phyloP scores from a whole-genome alignment of 176 grass and related monocot genomes.

The Alopecurus myosuroides region DNA sequence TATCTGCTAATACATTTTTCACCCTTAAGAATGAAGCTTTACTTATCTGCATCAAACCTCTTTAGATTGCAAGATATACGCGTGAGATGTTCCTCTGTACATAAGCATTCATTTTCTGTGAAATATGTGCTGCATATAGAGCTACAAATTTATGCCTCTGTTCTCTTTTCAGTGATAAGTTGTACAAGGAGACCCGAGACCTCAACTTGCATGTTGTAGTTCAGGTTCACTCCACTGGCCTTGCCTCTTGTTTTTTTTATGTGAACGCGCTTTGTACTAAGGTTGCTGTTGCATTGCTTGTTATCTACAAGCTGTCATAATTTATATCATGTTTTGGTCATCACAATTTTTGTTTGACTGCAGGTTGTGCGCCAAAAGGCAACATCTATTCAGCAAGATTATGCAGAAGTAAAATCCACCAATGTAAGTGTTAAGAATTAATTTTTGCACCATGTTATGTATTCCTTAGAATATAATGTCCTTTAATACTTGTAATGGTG shows the following conservation, averaged over 20 bases:
- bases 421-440: slow-evolving; percentile 42
- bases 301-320: background rate
- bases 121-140: background rate
- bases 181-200: slow-evolving; percentile 95
- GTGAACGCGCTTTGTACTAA: background rate
- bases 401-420: slow-evolving; percentile 84
- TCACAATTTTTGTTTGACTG: slow-evolving; percentile 27
- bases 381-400: slow-evolving; percentile 92
- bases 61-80: background rate
- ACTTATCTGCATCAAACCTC: background rate
- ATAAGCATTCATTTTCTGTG: background rate
- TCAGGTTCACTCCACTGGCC: slow-evolving; percentile 43
- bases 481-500: background rate
- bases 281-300: background rate
- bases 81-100: background rate
- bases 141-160: background rate
- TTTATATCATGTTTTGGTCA: background rate
- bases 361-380: slow-evolving; percentile 85
- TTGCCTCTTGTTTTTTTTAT: background rate
- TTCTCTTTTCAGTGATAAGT: slow-evolving; percentile 65
- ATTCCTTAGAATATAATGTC: background rate
- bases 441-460: background rate
- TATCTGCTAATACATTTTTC: background rate
- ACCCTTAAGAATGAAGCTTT: background rate
- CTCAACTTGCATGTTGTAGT: slow-evolving; percentile 95